Conservation (phyloP, 257 asterid species). For the Solanum dulcamara region DNA sequence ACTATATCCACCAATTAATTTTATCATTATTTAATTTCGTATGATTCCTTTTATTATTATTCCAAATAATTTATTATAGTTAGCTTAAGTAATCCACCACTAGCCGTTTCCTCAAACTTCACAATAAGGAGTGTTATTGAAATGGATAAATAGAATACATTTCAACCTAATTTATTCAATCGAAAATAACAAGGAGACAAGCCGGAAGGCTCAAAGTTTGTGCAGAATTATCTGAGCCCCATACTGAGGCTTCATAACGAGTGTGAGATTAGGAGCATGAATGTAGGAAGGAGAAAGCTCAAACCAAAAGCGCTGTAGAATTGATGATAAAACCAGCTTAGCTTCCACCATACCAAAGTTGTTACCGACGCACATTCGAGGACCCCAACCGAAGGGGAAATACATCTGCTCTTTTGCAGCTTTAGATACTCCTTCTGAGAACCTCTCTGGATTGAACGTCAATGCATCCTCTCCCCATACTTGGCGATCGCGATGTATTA, state of each 20-base stretch:
- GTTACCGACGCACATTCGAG: not conserved
- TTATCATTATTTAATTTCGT: too few species aligned
- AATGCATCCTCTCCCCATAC: conserved; percentile 1
- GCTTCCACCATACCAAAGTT: not conserved
- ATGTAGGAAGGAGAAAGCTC: not conserved
- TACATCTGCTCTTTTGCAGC: not conserved
- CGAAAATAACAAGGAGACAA: too few species aligned
- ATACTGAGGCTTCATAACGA: not conserved
- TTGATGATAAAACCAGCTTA: not conserved
- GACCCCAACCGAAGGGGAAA: conserved; percentile 6
- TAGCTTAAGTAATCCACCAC: too few species aligned
- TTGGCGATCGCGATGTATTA: not conserved
- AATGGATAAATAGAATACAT: not conserved
- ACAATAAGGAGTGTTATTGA: too few species aligned
- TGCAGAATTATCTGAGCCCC: not conserved
- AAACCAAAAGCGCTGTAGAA: not conserved
- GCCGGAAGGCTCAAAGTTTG: not conserved
- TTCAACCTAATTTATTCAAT: not conserved
- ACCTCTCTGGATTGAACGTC: conserved; percentile 6
- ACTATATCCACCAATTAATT: too few species aligned
- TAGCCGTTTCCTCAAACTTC: too few species aligned
- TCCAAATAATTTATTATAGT: too few species aligned
- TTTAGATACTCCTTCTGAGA: not conserved
- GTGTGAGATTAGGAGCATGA: not conserved
- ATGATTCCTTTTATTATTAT: too few species aligned